Base-by-base conservation (phyloP, 352 stramenopile genomes). In the Plasmopara halstedii region DNA sequence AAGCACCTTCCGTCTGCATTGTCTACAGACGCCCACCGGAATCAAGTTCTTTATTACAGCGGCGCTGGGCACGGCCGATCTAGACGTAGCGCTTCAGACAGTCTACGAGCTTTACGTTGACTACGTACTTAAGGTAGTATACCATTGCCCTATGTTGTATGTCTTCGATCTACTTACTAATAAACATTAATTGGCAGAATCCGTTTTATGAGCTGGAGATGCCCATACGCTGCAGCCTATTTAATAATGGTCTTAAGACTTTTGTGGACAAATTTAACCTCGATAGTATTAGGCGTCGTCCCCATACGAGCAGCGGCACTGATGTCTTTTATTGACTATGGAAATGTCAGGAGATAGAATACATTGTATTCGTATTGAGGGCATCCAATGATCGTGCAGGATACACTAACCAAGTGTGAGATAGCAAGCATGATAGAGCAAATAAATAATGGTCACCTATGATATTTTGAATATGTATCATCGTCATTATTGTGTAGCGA, bases 191-290 rank as follows among this genome's bases (percentile, higher is more conserved):
- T 22, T 42, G 14, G 13, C 27, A 88, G 85, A 97, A 97, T 51
- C 90, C 90, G 11, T 97, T 97, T 55, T 97, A 97, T 58, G 88
- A 97, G 62, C 71, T 97, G 21, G 90, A 97, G 58, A 97, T 97
- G 86, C 88, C 90, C 9, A 96, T 97, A 56, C 86, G 89, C 31
- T 97, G 90, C 68, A 88, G 86, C 29, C 70, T 96, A 26, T 97
- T 97, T 62, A 91, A 95, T 48, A 50, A 67, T 14, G 71, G 86
- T 43, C 75, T 97, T 50, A 89, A 95, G 53, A 68, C 53, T 2
- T 88, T 93, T 25, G 82, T 97, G 18, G 84, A 95, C 54, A 89
- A 82, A 50, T 86, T 90, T 53, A 92, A 92, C 50, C 19, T 67
- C 8, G 75, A 87, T 33, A 84, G 70, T 45, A 60, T 53, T 22